phyloP scores from a whole-genome alignment of 2,329 filamentous ascomycete species.

The Fusarium pseudograminearum region DNA sequence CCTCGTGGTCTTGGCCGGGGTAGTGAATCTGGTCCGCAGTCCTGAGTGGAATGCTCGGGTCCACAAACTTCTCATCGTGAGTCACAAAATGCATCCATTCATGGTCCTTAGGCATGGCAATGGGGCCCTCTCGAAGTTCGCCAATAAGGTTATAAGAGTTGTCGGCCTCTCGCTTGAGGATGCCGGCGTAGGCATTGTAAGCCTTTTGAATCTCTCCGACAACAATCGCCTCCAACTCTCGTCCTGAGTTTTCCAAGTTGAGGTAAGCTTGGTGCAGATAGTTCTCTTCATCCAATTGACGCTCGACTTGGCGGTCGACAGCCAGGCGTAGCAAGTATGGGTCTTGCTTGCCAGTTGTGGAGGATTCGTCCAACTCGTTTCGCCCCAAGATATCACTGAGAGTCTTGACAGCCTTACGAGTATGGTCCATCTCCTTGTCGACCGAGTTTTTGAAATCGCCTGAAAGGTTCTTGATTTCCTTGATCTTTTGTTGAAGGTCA shows the following conservation, averaged over 20 bases:
- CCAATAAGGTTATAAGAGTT: conserved; percentile 82
- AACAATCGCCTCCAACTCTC: conserved; percentile 95
- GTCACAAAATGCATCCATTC: conserved; percentile 91
- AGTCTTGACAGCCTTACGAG: conserved; percentile 80
- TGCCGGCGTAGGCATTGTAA: conserved; percentile 92
- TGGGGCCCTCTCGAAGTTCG: conserved; percentile 83
- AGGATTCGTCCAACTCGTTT: conserved; percentile 79
- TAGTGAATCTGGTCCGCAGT: conserved; percentile 87
- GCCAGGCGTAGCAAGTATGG: conserved; percentile 88
- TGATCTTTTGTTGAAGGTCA: conserved; percentile 95
- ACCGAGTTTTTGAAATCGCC: conserved; percentile 98
- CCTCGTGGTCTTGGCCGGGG: conserved; percentile 87
- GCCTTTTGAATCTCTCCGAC: conserved; percentile 98
- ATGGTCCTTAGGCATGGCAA: conserved; percentile 92
- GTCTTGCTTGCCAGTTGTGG: conserved; percentile 85
- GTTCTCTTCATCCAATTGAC: conserved; percentile 96
- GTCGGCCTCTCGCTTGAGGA: conserved; percentile 91
- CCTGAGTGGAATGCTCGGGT: conserved; percentile 83
- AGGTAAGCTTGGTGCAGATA: conserved; percentile 96
- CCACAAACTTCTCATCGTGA: conserved; percentile 85
- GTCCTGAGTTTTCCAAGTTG: conserved; percentile 92
- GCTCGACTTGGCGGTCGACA: conserved; percentile 91
- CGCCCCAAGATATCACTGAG: conserved; percentile 86
- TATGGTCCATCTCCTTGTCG: conserved; percentile 91
- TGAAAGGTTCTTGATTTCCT: conserved; percentile 94